phyloP scores from a whole-genome alignment of 1,284 basidiomycete genomes.

The Austroboletus novae-zelandiae region DNA sequence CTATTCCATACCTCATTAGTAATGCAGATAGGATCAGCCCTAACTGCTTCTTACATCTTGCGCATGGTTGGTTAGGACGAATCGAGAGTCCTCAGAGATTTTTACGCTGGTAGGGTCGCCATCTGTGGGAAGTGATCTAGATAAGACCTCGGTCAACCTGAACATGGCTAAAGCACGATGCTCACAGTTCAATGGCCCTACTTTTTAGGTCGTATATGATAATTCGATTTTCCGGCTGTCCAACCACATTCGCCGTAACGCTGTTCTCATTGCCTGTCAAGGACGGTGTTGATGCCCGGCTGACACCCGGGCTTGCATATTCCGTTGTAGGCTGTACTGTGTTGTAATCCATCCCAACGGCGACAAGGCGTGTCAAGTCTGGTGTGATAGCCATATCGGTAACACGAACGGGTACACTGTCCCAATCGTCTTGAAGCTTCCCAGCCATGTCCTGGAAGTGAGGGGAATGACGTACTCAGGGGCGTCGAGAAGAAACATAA shows the following conservation, averaged over 20 bases:
- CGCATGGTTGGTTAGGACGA: constrained; percentile 83
- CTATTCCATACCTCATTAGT: constrained; percentile 39
- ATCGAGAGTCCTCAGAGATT: constrained; percentile 84
- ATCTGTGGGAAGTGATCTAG: constrained; percentile 63
- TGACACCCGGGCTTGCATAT: constrained; percentile 26
- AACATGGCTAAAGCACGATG: constrained; percentile 21
- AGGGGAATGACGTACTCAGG: constrained; percentile 2
- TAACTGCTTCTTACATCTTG: constrained; percentile 64
- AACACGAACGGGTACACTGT: constrained; percentile 77
- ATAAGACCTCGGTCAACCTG: constrained; percentile 13
- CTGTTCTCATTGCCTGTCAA: constrained; percentile 37
- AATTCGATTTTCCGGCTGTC: constrained; percentile 58
- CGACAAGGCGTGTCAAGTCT: constrained; percentile 80
- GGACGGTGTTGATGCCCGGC: constrained; percentile 36
- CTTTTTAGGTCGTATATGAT: constrained; percentile 74
- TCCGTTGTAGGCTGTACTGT: constrained; percentile 25
- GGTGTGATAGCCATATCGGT: constrained; percentile 87
- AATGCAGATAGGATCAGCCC: constrained; percentile 1
- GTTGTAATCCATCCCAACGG: constrained; percentile 67
- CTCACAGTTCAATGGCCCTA: constrained; percentile 62
- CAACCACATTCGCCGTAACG: constrained; percentile 35
- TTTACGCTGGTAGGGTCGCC: constrained; percentile 87
- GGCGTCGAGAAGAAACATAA: too few species aligned
- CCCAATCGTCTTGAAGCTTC: constrained; percentile 67
- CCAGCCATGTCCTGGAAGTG: constrained; percentile 72